phyloP scores from a whole-genome alignment of 306 rosid species.

The Canavalia ensiformis region DNA sequence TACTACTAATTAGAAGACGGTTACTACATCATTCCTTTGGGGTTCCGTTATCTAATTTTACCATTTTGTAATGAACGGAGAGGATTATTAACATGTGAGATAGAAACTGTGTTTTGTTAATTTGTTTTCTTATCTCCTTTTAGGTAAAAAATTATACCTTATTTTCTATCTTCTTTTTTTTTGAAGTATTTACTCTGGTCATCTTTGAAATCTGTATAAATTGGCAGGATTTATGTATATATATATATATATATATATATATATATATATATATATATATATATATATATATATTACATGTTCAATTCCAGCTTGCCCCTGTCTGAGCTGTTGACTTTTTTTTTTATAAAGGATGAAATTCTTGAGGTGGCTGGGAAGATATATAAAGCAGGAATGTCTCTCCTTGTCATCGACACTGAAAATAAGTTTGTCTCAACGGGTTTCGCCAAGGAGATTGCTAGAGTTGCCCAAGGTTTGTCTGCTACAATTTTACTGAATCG shows the following conservation, averaged over 20 bases:
- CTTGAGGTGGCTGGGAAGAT: conserved; percentile 97
- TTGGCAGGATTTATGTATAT: conserved; percentile 10
- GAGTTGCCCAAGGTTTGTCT: conserved; percentile 95
- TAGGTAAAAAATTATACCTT: not conserved
- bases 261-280: not conserved
- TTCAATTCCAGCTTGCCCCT: conserved; percentile 14
- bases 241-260: conserved; percentile 7
- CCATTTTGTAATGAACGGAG: not conserved
- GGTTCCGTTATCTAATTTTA: not conserved
- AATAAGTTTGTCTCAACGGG: conserved; percentile 98
- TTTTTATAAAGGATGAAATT: conserved; percentile 85
- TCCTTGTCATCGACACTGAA: conserved; percentile 96
- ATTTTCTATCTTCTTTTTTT: not conserved
- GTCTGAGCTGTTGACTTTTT: conserved; percentile 33
- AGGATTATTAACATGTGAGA: not conserved
- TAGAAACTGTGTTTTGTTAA: not conserved
- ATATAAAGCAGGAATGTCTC: conserved; percentile 96
- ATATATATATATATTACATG: conserved; percentile 21
- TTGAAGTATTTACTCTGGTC: not conserved
- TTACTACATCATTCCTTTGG: not conserved
- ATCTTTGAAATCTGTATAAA: conserved; percentile 23
- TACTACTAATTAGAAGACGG: not conserved
- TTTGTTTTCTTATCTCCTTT: not conserved
- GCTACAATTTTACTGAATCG: conserved; percentile 35
- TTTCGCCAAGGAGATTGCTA: conserved; percentile 96